phyloP scores from a whole-genome alignment of 805 yeast genomes.

The Ogataea allantospora region DNA sequence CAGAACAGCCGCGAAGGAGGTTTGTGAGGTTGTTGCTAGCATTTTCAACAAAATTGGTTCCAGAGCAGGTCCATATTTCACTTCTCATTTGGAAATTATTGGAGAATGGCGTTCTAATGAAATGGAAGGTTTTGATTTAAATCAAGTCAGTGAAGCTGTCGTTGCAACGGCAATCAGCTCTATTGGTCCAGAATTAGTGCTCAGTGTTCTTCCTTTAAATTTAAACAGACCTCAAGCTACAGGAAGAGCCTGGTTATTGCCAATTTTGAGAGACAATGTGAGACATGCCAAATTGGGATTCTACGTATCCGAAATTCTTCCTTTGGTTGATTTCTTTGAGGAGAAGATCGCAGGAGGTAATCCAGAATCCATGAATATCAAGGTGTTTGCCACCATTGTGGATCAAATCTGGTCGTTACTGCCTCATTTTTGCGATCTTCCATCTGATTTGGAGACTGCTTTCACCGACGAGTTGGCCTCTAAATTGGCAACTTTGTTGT shows the following conservation, averaged over 20 bases:
- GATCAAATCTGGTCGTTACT: slow-evolving; percentile 92
- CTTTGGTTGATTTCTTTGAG: slow-evolving; percentile 57
- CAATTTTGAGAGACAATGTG: slow-evolving; percentile 83
- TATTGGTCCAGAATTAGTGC: slow-evolving; percentile 83
- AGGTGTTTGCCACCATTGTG: slow-evolving; percentile 78
- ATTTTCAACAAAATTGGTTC: slow-evolving; percentile 60
- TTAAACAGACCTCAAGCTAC: slow-evolving; percentile 56
- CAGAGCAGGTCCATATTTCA: slow-evolving; percentile 69
- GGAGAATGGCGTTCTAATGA: slow-evolving; percentile 88
- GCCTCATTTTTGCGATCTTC: slow-evolving; percentile 86
- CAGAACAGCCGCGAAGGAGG: slow-evolving; percentile 71
- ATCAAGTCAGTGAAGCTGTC: slow-evolving; percentile 76
- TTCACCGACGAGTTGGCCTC: slow-evolving; percentile 81
- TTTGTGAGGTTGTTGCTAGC: slow-evolving; percentile 64
- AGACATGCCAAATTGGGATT: slow-evolving; percentile 65
- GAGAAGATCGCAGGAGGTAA: slow-evolving; percentile 42
- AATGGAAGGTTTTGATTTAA: slow-evolving; percentile 59
- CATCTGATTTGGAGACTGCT: slow-evolving; percentile 62
- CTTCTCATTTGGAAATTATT: slow-evolving; percentile 63
- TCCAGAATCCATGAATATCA: slow-evolving; percentile 63
- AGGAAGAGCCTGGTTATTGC: slow-evolving; percentile 97
- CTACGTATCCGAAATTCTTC: slow-evolving; percentile 63
- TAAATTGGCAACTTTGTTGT: slow-evolving; percentile 66
- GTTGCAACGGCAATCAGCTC: slow-evolving; percentile 75
- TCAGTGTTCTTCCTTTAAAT: slow-evolving; percentile 75